Conservation (phyloP, 805 yeast species). For the Kodamaea fukazawae region DNA sequence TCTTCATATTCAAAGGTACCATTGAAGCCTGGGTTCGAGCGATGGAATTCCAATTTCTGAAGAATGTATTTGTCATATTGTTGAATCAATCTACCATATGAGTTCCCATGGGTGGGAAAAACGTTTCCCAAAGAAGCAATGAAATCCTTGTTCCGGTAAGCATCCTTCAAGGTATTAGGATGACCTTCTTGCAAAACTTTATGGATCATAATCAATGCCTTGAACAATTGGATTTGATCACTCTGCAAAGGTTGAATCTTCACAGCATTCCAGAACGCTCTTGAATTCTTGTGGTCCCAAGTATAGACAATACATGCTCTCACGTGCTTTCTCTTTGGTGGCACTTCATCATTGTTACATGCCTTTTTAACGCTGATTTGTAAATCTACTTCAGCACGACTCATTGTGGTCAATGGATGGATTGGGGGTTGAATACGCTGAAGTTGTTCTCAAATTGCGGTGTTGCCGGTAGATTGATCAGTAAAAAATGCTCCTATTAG, state of each 20-base stretch:
- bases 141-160: slow-evolving; percentile 74
- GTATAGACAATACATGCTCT: slow-evolving; percentile 93
- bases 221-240: slow-evolving; percentile 82
- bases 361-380: slow-evolving; percentile 74
- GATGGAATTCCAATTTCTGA: slow-evolving; percentile 77
- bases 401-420: slow-evolving; percentile 22
- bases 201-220: slow-evolving; percentile 80
- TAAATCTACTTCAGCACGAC: slow-evolving; percentile 46
- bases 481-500: too few relatives aligned
- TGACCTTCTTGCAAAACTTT: slow-evolving; percentile 99
- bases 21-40: slow-evolving; percentile 81
- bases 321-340: slow-evolving; percentile 95
- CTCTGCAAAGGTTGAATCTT: slow-evolving; percentile 75
- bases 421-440: not conserved
- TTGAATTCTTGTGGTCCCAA: slow-evolving; percentile 89
- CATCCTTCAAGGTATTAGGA: slow-evolving; percentile 76
- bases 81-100: slow-evolving; percentile 69
- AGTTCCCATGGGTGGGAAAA: slow-evolving; percentile 39
- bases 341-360: slow-evolving; percentile 77
- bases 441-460: too few relatives aligned
- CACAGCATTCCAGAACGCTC: slow-evolving; percentile 80
- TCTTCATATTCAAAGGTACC: slow-evolving; percentile 97
- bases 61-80: slow-evolving; percentile 73
- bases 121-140: slow-evolving; percentile 67
- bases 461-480: too few relatives aligned